Conservation (phyloP, 2,329 filamentous ascomycete species). For the Alternaria infectoria region DNA sequence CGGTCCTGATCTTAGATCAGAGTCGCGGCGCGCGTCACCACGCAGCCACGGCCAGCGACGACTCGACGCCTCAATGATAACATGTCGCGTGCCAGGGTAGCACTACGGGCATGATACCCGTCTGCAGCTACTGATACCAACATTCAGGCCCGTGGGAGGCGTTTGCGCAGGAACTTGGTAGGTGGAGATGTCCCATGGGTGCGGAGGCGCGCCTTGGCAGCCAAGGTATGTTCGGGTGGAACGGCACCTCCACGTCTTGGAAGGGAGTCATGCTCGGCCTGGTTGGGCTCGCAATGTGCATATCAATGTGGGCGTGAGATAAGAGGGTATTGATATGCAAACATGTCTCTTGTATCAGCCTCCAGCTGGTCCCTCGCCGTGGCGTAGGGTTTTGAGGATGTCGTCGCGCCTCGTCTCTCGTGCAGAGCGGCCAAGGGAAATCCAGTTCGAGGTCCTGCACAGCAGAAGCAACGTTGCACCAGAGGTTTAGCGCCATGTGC, state of each 20-base stretch:
- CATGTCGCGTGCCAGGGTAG: neutral
- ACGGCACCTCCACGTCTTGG: neutral
- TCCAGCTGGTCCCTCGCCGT: neutral
- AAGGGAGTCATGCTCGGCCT: neutral
- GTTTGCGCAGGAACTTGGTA: neutral
- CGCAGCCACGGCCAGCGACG: neutral
- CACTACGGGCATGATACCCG: neutral
- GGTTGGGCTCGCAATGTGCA: neutral
- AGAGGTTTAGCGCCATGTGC: neutral
- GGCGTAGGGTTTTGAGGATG: neutral
- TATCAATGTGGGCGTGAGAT: neutral
- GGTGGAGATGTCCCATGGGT: neutral
- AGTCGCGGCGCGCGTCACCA: neutral
- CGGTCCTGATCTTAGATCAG: neutral
- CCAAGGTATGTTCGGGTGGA: neutral
- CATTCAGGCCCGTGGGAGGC: neutral
- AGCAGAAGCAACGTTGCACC: neutral
- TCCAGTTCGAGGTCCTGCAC: neutral
- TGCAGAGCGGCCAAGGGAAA: neutral
- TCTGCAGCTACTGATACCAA: neutral
- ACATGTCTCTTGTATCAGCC: neutral
- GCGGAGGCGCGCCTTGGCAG: constrained; percentile 1
- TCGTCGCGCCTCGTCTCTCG: neutral
- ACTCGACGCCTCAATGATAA: neutral
- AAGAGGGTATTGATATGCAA: neutral